Percentiles rank a stretch among this genome's conserved stretches.
These are phyloP conservation scores for Immersiella caudata DNA, from an alignment of 495 filamentous ascomycete species.

Conservation along the genomic window DNA sequence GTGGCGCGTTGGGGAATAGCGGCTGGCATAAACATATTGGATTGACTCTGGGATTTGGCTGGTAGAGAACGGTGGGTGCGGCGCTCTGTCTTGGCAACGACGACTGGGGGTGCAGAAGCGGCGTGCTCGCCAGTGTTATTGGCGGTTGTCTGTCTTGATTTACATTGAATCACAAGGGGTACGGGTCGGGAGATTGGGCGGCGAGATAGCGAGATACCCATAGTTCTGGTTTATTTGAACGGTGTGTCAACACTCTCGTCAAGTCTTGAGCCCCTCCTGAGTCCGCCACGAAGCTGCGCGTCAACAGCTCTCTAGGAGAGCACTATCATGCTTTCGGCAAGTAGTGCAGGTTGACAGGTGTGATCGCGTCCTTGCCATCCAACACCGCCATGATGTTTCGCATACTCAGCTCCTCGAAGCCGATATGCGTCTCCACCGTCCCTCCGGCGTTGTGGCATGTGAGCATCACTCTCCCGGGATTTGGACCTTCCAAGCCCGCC, in stretches of 20 bases:
- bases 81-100: no score
- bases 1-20: no score
- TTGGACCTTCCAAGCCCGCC: constrained; percentile 28
- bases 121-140: neutral
- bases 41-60: no score
- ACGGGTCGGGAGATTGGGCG: neutral
- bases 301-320: neutral
- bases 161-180: neutral
- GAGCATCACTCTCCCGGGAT: constrained; percentile 56
- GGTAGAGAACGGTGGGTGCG: no score
- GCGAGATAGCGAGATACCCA: neutral
- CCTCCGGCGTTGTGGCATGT: constrained; percentile 74
- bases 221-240: neutral
- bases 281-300: no score
- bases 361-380: constrained; percentile 56
- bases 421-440: constrained; percentile 69
- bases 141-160: neutral
- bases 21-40: no score
- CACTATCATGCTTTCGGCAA: constrained; percentile 29
- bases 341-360: constrained; percentile 65
- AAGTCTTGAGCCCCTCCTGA: no score
- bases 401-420: constrained; percentile 75
- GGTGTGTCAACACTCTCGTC: neutral
- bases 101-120: neutral
- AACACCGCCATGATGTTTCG: constrained; percentile 68